Base-by-base conservation (phyloP, 1,284 basidiomycete species). In the Cryptococcus sp. region DNA sequence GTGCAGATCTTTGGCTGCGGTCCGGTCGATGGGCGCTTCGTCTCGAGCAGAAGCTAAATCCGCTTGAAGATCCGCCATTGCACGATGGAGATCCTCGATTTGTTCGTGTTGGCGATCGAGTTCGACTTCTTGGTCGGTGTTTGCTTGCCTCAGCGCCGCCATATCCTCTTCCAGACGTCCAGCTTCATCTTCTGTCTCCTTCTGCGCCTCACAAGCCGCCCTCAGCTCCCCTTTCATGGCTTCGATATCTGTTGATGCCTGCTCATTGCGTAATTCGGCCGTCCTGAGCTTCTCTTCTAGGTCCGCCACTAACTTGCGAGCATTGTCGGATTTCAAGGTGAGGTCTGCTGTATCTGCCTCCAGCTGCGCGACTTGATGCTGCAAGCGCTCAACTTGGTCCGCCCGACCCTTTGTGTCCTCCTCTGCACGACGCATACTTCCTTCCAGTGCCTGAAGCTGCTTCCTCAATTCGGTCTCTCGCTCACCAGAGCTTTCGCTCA, bases 21-120 rank as follows among this genome's bases (percentile, higher is more conserved):
- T 40, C 8, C 38, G 52, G 25, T 48, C 41, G 8, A 5, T 38
- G 19, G 23, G 45, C 13, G 50, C 62, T 5, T 46, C 47, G 15
- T 60, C 53, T 41, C 47, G 39, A 40, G 49, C 53, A 11, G 41
- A 31, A 3, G 54, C 56, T 5, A 61, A 31, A 25, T 66, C 62
- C 8, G 45, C 47, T 44, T 65, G 57, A 5, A 65, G 59, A 25
- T 58, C 39, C 25, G 56, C 15, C 17, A 62, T 22, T 5, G 56
- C 40, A 11, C 49, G 40, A 17, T 54, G 20, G 5, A 66, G 56
- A 31, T 66, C 56, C 22, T 66, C 56, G 44, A 65, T 60, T 31
- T 64, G 48, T n/a, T 63, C 56, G 19, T 65, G 59, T 35, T 64
- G 58, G 23, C 60, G 46, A n/a, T 42, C 47, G 17, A 66, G 47